Percentiles rank a stretch among this genome's conserved stretches.
phyloP scores from a whole-genome alignment of 2,329 filamentous ascomycete genomes.

The Neurospora crassa region DNA sequence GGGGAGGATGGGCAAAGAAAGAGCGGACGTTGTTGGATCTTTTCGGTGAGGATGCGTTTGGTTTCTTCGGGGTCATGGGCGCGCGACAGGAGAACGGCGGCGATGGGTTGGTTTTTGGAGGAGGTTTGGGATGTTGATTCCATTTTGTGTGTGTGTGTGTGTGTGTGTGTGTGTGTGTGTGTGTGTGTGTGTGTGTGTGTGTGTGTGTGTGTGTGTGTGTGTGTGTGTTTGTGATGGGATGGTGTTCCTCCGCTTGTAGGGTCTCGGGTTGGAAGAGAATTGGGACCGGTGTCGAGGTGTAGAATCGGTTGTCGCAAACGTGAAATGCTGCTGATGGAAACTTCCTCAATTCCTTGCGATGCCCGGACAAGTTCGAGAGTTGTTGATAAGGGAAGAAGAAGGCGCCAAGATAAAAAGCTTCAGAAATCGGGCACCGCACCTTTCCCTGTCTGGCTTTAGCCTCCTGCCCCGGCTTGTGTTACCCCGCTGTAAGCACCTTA shows the following conservation, averaged over 20 bases:
- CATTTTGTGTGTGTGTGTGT: conserved; percentile 10
- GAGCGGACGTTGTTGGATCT: conserved; percentile 73
- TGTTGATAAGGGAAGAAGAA: not conserved
- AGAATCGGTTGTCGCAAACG: not conserved
- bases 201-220: too few relatives aligned
- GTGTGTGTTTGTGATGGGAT: too few relatives aligned
- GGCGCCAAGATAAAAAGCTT: not conserved
- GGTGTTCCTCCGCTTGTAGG: not conserved
- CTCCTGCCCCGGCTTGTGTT: conserved; percentile 6
- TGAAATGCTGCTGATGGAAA: not conserved
- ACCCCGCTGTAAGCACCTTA: conserved; percentile 6
- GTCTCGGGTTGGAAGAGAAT: not conserved
- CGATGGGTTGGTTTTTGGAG: conserved; percentile 30
- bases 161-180: too few relatives aligned
- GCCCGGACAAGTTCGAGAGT: not conserved
- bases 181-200: too few relatives aligned
- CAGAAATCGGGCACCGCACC: not conserved
- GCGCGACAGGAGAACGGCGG: conserved; percentile 59
- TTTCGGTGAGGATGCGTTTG: conserved; percentile 66
- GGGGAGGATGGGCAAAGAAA: conserved; percentile 64
- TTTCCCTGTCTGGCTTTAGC: conserved; percentile 3
- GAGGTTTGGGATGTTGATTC: conserved; percentile 11
- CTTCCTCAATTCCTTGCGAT: not conserved
- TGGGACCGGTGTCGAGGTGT: not conserved
- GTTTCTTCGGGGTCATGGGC: conserved; percentile 70